These are phyloP conservation scores for Calonectria crousiana DNA, from an alignment of 2,329 filamentous ascomycete genomes.

Conservation along the genomic window DNA sequence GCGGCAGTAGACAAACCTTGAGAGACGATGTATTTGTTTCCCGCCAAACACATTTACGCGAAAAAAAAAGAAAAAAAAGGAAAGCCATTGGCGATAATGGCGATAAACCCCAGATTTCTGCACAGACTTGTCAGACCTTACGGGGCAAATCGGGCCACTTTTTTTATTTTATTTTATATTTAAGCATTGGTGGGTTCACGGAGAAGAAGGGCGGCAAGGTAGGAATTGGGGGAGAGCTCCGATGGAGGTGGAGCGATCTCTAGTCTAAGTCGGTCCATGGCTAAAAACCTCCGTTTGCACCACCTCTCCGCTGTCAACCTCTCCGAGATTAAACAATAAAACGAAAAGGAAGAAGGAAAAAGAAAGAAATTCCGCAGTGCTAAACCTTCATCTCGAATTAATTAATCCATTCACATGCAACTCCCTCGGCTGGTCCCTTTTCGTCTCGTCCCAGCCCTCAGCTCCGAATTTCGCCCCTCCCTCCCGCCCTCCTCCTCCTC, in stretches of 20 bases:
- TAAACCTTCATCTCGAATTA: neutral
- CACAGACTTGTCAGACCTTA: conserved; percentile 11
- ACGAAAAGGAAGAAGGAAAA: neutral
- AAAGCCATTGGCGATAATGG: neutral
- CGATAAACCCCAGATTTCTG: conserved; percentile 14
- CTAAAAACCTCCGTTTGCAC: neutral
- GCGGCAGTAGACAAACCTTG: neutral
- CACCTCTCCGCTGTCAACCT: neutral
- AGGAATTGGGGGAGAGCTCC: conserved; percentile 1
- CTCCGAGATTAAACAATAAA: conserved; percentile 1
- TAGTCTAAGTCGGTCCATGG: neutral
- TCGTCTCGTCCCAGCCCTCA: neutral
- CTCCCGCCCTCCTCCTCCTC: conserved; percentile 18
- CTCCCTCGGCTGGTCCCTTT: neutral
- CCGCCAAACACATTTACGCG: neutral
- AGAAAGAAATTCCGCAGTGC: neutral
- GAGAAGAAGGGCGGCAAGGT: neutral
- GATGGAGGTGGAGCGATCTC: conserved; percentile 9
- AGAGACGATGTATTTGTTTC: neutral
- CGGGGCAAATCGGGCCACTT: conserved; percentile 27
- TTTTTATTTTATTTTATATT: neutral
- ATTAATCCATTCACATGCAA: conserved; percentile 14
- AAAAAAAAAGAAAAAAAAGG: too few relatives aligned
- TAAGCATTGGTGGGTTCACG: conserved; percentile 11
- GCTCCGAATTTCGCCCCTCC: conserved; percentile 4